These are phyloP conservation scores for Russula abietina DNA, from an alignment of 768 basidiomycete species.

Conservation along the genomic window DNA sequence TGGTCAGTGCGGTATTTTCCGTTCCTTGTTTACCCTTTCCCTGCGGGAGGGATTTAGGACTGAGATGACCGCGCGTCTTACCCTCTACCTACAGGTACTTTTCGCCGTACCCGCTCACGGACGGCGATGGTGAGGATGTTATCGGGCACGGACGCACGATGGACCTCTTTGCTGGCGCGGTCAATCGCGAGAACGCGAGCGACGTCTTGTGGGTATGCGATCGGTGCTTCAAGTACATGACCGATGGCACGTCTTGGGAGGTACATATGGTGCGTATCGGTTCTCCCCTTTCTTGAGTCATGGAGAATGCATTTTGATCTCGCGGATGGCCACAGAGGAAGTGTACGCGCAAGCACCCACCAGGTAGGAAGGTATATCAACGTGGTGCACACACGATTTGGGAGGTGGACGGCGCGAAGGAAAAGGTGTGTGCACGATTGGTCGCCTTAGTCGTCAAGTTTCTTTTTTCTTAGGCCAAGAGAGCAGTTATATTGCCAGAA, in stretches of 20 bases:
- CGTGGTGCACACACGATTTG: slow-evolving; percentile 85
- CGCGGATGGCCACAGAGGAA: slow-evolving; percentile 42
- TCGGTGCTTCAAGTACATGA: slow-evolving; percentile 96
- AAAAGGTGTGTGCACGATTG: slow-evolving; percentile 57
- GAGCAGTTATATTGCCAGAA: slow-evolving; percentile 92
- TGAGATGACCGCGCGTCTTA: not conserved
- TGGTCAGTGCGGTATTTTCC: slow-evolving; percentile 49
- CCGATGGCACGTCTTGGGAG: slow-evolving; percentile 64
- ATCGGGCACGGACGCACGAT: slow-evolving; percentile 58
- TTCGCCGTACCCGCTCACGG: slow-evolving; percentile 81
- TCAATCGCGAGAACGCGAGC: slow-evolving; percentile 43
- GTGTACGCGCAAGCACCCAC: slow-evolving; percentile 67
- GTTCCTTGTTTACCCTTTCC: not conserved
- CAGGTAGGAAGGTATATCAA: slow-evolving; percentile 87
- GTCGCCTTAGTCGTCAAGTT: not conserved
- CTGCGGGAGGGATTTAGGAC: not conserved
- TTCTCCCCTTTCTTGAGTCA: not conserved
- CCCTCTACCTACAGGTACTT: slow-evolving; percentile 62
- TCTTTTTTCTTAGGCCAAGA: not conserved
- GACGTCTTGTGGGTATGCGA: slow-evolving; percentile 78
- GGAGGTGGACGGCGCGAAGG: slow-evolving; percentile 87
- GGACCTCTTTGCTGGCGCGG: slow-evolving; percentile 61
- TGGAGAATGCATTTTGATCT: not conserved
- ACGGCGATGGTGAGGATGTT: slow-evolving; percentile 54
- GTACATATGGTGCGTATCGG: slow-evolving; percentile 50